Percentiles rank a stretch among this genome's conserved stretches.
Evolutionary conservation across 192 early-diverging fungal species (phyloP).

Genomic region (Glomus cerebriforme): DNA sequence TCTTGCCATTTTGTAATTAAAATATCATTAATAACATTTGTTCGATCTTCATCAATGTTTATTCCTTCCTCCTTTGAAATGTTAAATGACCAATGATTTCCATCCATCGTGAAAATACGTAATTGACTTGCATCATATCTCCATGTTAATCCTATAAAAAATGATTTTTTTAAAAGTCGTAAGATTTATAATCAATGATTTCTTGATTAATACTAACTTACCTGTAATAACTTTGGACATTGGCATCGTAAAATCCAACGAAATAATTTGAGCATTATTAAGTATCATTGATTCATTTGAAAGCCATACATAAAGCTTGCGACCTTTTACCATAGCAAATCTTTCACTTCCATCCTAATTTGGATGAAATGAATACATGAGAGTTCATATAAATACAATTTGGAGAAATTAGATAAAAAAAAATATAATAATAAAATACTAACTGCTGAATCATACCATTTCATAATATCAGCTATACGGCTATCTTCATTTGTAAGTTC

Average conservation of each 20-base stretch:
- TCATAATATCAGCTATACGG: slow-evolving; percentile 5
- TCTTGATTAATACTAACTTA: background rate
- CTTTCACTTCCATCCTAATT: background rate
- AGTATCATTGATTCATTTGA: background rate
- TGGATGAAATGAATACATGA: background rate
- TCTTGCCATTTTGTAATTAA: background rate
- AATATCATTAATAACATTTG: slow-evolving; percentile 15
- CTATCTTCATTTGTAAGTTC: background rate
- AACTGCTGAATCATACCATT: slow-evolving; percentile 13
- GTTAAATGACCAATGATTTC: slow-evolving; percentile 2
- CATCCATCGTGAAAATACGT: slow-evolving; percentile 6
- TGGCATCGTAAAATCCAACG: background rate
- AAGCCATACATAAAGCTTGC: slow-evolving; percentile 15
- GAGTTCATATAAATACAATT: too few species aligned
- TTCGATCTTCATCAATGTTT: background rate
- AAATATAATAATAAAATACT: background rate
- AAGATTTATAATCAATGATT: background rate
- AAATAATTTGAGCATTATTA: too few species aligned
- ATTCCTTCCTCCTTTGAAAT: background rate
- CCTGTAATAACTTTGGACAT: slow-evolving; percentile 1
- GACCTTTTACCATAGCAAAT: slow-evolving; percentile 15
- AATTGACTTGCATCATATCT: slow-evolving; percentile 14
- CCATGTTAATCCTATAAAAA: slow-evolving; percentile 19
- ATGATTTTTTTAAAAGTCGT: background rate
- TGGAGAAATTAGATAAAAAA: background rate